Evolutionary conservation across 345 rosid species (phyloP), one percentile per base, ranked within the genome.

Genomic region (Nasturtium officinale): DNA sequence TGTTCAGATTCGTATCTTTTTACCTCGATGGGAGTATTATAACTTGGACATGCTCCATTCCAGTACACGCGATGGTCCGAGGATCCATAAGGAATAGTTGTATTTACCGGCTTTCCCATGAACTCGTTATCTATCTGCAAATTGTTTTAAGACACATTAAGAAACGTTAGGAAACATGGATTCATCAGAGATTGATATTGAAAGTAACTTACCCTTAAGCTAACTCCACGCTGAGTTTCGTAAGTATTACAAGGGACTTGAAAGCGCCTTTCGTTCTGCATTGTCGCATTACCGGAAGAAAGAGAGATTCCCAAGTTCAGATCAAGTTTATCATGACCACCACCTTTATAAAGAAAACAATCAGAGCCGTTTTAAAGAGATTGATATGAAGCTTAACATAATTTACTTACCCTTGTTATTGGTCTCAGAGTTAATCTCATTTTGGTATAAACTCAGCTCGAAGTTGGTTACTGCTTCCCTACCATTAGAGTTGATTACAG

Each of bases 401-500:
- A 37, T 20, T 20, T 12, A 30, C 9, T 2, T 81, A 91, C 96
- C 95, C 86, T 85, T 81, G 30, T 77, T 82, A 47, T 66, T 63
- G 74, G 80, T 72, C 79, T 74, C 88, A 47, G 83, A 25, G 48
- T 55, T 77, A 60, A 79, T 82, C 61, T 87, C 89, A 67, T 89
- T 87, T 62, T 87, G 85, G 81, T 89, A 94, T 21, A 88, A 65
- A 70, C 90, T 84, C 16, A 85, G 80, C 77, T 88, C 94, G 51
- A 95, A 95, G 79, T 95, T 95, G 74, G 99, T 92, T 33, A 92
- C 91, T 3, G 97, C 99, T 82, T 95, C 98, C 71, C 87, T 84
- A 60, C 97, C 99, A 42, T 85, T 95, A 64, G 83, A 82, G 77
- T 83, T 86, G 82, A 94, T 91, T 23, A 96, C 97, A 38, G 98